Conservation (phyloP, 2,329 filamentous ascomycete genomes). For the Fusarium liriodendri region DNA sequence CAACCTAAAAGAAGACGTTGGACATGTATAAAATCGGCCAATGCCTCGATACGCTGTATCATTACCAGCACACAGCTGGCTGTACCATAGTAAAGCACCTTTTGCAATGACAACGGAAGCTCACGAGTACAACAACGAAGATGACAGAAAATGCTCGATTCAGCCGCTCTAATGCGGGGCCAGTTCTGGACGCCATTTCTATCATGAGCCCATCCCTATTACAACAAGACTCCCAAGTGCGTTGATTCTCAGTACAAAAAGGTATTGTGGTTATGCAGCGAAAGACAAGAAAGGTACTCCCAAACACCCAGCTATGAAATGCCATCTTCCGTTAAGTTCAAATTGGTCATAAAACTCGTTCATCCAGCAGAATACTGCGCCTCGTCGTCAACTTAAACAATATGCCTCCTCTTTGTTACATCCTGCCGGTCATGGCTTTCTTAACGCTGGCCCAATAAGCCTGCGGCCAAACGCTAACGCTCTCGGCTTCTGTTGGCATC, state of each 20-base stretch:
- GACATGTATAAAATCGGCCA: conserved; percentile 41
- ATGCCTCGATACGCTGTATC: conserved; percentile 39
- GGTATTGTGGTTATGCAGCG: conserved; percentile 34
- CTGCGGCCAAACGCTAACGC: conserved; percentile 66
- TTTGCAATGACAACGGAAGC: conserved; percentile 26
- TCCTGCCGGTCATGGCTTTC: conserved; percentile 57
- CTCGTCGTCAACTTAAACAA: conserved; percentile 22
- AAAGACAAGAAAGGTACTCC: conserved; percentile 45
- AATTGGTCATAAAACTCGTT: conserved; percentile 38
- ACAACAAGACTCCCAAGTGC: conserved; percentile 15
- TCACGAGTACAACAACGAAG: not conserved
- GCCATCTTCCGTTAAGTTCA: conserved; percentile 38
- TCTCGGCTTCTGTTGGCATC: conserved; percentile 69
- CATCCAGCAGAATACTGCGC: conserved; percentile 29
- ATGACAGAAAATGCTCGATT: conserved; percentile 39
- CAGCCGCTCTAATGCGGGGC: conserved; percentile 25
- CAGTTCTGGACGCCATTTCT: conserved; percentile 34
- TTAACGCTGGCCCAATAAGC: conserved; percentile 71
- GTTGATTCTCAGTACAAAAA: conserved; percentile 31
- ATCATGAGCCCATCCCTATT: conserved; percentile 30
- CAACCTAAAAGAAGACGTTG: conserved; percentile 24
- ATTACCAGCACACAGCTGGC: conserved; percentile 44
- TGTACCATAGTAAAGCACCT: conserved; percentile 44
- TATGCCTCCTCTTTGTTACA: conserved; percentile 31
- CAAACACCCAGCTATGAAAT: conserved; percentile 47